phyloP scores from a whole-genome alignment of 2,329 filamentous ascomycete genomes.

The Penicillium sp. region DNA sequence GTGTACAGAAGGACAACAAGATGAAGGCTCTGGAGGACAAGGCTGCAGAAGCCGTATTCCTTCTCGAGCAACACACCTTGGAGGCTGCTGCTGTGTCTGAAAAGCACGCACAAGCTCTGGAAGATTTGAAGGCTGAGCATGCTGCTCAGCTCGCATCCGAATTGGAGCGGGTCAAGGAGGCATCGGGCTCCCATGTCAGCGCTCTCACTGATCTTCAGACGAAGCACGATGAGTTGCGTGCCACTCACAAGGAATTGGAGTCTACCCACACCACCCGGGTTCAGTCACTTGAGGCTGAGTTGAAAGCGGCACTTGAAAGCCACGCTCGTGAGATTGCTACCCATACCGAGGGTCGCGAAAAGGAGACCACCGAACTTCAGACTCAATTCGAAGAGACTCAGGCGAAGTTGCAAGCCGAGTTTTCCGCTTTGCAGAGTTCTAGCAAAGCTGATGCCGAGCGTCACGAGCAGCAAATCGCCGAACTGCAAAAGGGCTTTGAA shows the following conservation, averaged over 20 bases:
- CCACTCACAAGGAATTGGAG: conserved; percentile 30
- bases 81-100: conserved; percentile 31
- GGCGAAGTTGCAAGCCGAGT: conserved; percentile 29
- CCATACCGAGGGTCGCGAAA: conserved; percentile 28
- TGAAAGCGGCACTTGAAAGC: conserved; percentile 27
- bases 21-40: conserved; percentile 37
- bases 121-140: conserved; percentile 37
- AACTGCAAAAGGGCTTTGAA: conserved; percentile 37
- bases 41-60: conserved; percentile 32
- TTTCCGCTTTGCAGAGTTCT: conserved; percentile 31
- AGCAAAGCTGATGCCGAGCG: conserved; percentile 29
- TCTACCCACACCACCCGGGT: conserved; percentile 33
- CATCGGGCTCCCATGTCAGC: conserved; percentile 31
- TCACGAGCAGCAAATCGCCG: conserved; percentile 31
- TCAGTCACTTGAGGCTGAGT: conserved; percentile 27
- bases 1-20: conserved; percentile 34
- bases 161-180: conserved; percentile 34
- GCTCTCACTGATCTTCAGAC: conserved; percentile 34
- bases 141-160: conserved; percentile 26
- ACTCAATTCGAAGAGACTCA: conserved; percentile 32
- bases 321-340: conserved; percentile 30
- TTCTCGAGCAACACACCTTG: conserved; percentile 36
- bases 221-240: conserved; percentile 34
- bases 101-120: conserved; percentile 34
- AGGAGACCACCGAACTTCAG: conserved; percentile 33